These are phyloP conservation scores for Chaetothyriales sp. DNA, from an alignment of 2,329 filamentous ascomycete genomes.

Conservation along the genomic window DNA sequence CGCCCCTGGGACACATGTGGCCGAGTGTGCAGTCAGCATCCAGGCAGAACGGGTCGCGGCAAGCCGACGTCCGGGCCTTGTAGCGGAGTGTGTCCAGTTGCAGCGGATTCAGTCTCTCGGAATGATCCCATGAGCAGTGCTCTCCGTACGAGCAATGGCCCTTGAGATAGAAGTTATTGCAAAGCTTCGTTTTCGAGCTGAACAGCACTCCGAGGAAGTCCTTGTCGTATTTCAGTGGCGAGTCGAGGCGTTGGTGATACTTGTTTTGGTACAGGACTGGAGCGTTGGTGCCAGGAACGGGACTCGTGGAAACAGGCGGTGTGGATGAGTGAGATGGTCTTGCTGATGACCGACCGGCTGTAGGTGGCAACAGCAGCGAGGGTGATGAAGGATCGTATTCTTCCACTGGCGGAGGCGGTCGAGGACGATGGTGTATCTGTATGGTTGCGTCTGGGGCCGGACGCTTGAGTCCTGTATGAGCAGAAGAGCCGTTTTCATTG, in stretches of 20 bases:
- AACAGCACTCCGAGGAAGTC: conserved; percentile 30
- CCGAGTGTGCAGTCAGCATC: conserved; percentile 11
- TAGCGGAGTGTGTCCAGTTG: conserved; percentile 13
- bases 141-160: conserved; percentile 34
- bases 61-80: conserved; percentile 13
- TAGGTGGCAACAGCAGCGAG: conserved; percentile 1
- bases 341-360: conserved; percentile 11
- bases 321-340: conserved; percentile 21
- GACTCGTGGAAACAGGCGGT: conserved; percentile 6
- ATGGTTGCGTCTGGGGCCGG: conserved; percentile 5
- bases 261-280: conserved; percentile 20
- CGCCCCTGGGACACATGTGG: conserved; percentile 11
- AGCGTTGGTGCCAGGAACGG: background rate
- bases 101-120: conserved; percentile 5
- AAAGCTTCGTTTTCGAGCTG: conserved; percentile 45
- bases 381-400: conserved; percentile 11
- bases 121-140: conserved; percentile 12
- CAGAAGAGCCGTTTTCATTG: conserved; percentile 7
- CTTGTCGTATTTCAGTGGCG: conserved; percentile 28
- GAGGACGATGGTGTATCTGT: conserved; percentile 1
- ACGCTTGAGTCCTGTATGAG: conserved; percentile 8
- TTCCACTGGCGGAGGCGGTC: background rate
- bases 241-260: conserved; percentile 43
- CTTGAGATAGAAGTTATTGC: conserved; percentile 45
- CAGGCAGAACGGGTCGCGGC: conserved; percentile 9